Percentiles rank a stretch among this genome's conserved stretches.
Evolutionary conservation across 257 asterid species (phyloP).

Genomic region (Ligustrum vulgare): DNA sequence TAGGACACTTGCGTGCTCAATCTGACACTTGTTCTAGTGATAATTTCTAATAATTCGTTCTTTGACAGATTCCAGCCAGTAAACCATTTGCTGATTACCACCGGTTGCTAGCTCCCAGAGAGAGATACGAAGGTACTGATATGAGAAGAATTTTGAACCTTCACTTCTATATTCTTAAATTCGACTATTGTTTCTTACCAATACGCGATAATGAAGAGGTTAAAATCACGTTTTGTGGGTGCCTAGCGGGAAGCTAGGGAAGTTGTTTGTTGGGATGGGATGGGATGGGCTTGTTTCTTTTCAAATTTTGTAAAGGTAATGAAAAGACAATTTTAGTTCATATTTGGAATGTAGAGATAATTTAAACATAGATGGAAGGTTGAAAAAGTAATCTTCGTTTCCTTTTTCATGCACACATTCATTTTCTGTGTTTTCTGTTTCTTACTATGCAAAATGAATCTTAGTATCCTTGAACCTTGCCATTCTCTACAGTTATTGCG

Average conservation of each 20-base stretch:
- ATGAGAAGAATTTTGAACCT: neutral
- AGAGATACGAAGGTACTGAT: slow-evolving; percentile 63
- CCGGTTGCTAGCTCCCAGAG: slow-evolving; percentile 71
- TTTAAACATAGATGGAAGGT: too few relatives aligned
- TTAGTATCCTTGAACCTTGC: slow-evolving; percentile 12
- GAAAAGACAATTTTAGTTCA: too few relatives aligned
- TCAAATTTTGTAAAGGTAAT: too few relatives aligned
- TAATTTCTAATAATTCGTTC: slow-evolving; percentile 14
- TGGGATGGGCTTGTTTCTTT: too few relatives aligned
- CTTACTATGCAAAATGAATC: neutral
- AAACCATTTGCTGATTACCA: slow-evolving; percentile 64
- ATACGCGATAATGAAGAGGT: neutral
- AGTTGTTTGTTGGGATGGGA: neutral
- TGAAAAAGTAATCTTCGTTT: too few relatives aligned
- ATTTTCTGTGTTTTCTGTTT: too few relatives aligned
- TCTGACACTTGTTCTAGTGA: slow-evolving; percentile 2
- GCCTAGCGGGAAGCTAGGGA: too few relatives aligned
- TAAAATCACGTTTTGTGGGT: too few relatives aligned
- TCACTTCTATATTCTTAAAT: neutral
- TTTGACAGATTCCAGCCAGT: slow-evolving; percentile 55
- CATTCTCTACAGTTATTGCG: slow-evolving; percentile 48
- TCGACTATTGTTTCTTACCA: neutral
- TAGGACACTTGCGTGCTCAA: neutral
- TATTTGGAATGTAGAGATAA: too few relatives aligned
- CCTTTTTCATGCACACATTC: too few relatives aligned